Evolutionary conservation across 2,329 filamentous ascomycete genomes (phyloP), one percentile per base, ranked within the genome.

Genomic region (Fusarium odoratissimum): DNA sequence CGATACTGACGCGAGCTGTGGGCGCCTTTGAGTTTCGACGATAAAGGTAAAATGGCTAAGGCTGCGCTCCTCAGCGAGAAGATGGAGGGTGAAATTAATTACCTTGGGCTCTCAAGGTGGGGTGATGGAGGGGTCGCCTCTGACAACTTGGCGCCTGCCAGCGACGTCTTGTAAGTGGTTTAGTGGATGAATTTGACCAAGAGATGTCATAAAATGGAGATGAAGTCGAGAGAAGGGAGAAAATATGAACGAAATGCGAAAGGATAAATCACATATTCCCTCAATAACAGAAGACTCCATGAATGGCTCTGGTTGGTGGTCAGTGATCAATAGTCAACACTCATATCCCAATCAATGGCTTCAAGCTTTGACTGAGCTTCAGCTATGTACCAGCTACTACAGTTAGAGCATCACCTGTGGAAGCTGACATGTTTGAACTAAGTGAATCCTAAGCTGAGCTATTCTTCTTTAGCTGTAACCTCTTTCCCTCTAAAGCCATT

Each of bases 121-220:
- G 71, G 71, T 74, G 67, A 73, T 72, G 69, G 69, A 69, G 70
- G 71, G 71, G 71, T 71, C 67, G 33, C 40, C 46, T 54, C 40
- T 73, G 57, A 67, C 46, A 67, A 67, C 46, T 67, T 44, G 64
- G 55, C 61, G 68, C 60, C 58, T 66, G 57, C 60, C 69, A 66
- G 64, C 58, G 64, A 64, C 56, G 49, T 68, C 46, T 60, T 64
- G 57, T 70, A 61, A 67, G 56, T 69, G 56, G 33, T 41, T 30
- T 25, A 41, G 41, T 25, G 38, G n/a, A 28, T 55, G 35, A 16
- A 13, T 40, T 8, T 28, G 49, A n/a, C 33, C 17, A n/a, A 33
- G 30, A 46, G 48, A 46, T 40, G 30, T 51, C 35, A 25, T 23
- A 16, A 48, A 28, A 46, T 21, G 25, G 55, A 56, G 41, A 54